A percentile compares a stretch with the other conserved stretches of the same genome.
Evolutionary conservation across 108 stramenopile species (phyloP).

Genomic region (Skeletonema potamos): DNA sequence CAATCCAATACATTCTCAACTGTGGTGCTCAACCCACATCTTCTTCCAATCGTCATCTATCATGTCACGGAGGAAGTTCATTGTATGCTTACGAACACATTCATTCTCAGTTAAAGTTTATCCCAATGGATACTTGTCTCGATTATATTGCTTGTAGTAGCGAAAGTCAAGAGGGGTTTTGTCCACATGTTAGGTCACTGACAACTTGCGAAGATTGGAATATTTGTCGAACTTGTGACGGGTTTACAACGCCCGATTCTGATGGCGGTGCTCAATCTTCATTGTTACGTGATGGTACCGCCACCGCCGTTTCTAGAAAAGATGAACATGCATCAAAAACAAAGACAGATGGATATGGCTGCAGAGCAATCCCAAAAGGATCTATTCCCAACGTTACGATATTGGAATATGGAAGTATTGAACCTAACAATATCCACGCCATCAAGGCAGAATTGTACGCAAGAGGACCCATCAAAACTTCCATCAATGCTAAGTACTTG

Average conservation of each 20-base stretch:
- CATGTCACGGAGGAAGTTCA: constrained; percentile 72
- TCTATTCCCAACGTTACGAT: constrained; percentile 60
- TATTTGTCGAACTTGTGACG: constrained; percentile 74
- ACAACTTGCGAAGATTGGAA: constrained; percentile 71
- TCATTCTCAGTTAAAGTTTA: constrained; percentile 36
- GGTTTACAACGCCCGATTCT: not conserved
- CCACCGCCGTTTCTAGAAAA: no score
- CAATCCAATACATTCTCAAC: constrained; percentile 56
- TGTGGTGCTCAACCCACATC: constrained; percentile 22
- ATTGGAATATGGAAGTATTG: constrained; percentile 64
- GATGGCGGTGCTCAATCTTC: not conserved
- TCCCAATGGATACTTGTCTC: constrained; percentile 83
- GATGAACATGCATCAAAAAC: not conserved
- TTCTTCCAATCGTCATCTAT: constrained; percentile 8
- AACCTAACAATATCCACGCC: constrained; percentile 38
- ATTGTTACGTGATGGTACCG: constrained; percentile 26
- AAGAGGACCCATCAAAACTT: constrained; percentile 62
- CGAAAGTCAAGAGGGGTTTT: constrained; percentile 81
- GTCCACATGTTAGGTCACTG: constrained; percentile 55
- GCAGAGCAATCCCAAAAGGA: constrained; percentile 24
- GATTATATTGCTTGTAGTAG: constrained; percentile 82
- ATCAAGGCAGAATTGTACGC: constrained; percentile 70
- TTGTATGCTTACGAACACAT: constrained; percentile 71
- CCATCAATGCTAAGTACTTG: constrained; percentile 40
- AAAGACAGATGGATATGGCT: constrained; percentile 41